These are phyloP conservation scores for Arthrobotrys conoides DNA, from an alignment of 2,329 filamentous ascomycete species.

Conservation along the genomic window DNA sequence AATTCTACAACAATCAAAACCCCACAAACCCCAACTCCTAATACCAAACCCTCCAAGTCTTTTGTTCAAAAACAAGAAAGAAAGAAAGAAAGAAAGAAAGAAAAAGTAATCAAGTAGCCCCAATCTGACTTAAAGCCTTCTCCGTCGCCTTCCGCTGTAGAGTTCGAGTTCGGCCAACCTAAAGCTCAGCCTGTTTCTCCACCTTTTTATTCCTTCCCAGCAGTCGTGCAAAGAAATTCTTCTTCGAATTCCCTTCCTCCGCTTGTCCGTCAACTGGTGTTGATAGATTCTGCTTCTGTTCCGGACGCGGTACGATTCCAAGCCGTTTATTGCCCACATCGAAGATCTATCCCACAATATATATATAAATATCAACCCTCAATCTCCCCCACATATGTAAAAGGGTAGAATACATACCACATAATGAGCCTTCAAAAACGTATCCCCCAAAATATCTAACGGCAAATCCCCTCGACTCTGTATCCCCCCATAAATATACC, in stretches of 20 bases:
- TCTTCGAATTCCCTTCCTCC: slow-evolving; percentile 30
- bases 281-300: slow-evolving; percentile 64
- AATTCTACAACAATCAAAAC: neutral
- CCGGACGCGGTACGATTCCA: slow-evolving; percentile 73
- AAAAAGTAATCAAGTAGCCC: slow-evolving; percentile 32
- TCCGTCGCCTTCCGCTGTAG: slow-evolving; percentile 39
- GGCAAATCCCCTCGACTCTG: slow-evolving; percentile 74
- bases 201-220: slow-evolving; percentile 52
- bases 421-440: slow-evolving; percentile 77
- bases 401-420: slow-evolving; percentile 72
- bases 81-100: too few relatives aligned
- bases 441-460: slow-evolving; percentile 77
- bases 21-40: neutral
- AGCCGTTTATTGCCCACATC: slow-evolving; percentile 75
- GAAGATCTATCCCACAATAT: slow-evolving; percentile 70
- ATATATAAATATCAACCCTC: too few relatives aligned
- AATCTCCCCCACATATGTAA: too few relatives aligned
- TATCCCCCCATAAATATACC: slow-evolving; percentile 76
- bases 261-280: neutral
- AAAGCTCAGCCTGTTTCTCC: slow-evolving; percentile 56
- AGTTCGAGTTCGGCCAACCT: slow-evolving; percentile 38
- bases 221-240: slow-evolving; percentile 21
- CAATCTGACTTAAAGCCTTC: slow-evolving; percentile 17
- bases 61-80: too few relatives aligned
- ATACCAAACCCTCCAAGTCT: neutral